A percentile compares a stretch with the other conserved stretches of the same genome.
phyloP scores from a whole-genome alignment of 768 basidiomycete genomes.

The Lactarius quietus region DNA sequence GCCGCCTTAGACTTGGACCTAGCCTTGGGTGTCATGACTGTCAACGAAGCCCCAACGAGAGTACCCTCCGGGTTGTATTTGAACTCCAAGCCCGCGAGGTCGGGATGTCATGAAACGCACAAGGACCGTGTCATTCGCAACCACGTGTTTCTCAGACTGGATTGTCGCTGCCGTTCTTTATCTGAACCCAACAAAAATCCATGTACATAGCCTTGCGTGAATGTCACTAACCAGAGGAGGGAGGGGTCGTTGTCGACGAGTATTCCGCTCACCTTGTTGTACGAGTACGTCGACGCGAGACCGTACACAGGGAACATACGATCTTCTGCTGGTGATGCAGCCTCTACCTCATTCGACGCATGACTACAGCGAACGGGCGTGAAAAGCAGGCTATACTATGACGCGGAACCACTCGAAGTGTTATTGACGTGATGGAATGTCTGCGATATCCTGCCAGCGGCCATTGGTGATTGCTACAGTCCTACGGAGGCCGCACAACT shows the following conservation, averaged over 20 bases:
- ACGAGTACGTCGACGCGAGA: slow-evolving; percentile 1
- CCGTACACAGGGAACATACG: slow-evolving; percentile 2
- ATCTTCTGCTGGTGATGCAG: neutral
- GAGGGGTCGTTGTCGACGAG: neutral
- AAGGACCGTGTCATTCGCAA: slow-evolving; percentile 7
- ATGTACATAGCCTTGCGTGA: neutral
- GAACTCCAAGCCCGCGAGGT: slow-evolving; percentile 7
- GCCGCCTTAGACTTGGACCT: neutral
- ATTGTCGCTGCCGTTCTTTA: too few relatives aligned
- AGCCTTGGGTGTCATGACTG: neutral
- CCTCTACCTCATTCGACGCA: neutral
- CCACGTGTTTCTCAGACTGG: too few relatives aligned
- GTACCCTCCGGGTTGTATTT: neutral
- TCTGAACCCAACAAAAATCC: too few relatives aligned
- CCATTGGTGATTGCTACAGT: neutral
- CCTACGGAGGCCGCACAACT: neutral
- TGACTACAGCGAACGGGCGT: too few relatives aligned
- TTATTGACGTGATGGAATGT: neutral
- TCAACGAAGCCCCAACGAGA: neutral
- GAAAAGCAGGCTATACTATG: neutral
- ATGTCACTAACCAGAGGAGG: slow-evolving; percentile 11
- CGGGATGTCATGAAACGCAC: slow-evolving; percentile 2
- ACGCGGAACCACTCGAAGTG: neutral
- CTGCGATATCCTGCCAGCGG: neutral
- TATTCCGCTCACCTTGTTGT: slow-evolving; percentile 2